phyloP scores from a whole-genome alignment of 768 basidiomycete species.

The Amanita subjunquillea region DNA sequence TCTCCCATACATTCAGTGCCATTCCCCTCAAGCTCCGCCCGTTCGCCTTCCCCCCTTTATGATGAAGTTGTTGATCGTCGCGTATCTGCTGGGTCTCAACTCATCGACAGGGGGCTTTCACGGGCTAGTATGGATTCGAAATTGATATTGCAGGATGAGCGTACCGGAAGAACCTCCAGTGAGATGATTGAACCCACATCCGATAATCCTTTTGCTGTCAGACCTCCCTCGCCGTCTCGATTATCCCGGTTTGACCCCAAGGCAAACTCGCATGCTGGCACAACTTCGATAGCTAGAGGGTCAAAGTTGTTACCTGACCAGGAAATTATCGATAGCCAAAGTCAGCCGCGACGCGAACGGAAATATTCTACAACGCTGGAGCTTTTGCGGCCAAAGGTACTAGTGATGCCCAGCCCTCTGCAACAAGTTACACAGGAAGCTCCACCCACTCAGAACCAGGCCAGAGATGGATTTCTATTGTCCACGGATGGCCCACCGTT shows the following conservation, averaged over 20 bases:
- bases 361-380: constrained; percentile 69
- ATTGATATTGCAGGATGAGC: constrained; percentile 25
- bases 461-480: constrained; percentile 51
- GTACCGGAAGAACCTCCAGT: constrained; percentile 23
- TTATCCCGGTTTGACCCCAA: constrained; percentile 81
- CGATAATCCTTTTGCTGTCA: constrained; percentile 61
- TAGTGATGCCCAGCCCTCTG: constrained; percentile 89
- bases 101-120: constrained; percentile 25
- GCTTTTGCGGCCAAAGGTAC: constrained; percentile 80
- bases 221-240: constrained; percentile 54
- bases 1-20: constrained; percentile 38
- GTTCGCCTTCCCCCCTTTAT: constrained; percentile 31
- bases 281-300: constrained; percentile 55
- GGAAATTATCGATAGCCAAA: constrained; percentile 32
- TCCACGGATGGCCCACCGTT: constrained; percentile 69
- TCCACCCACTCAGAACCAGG: constrained; percentile 22
- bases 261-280: constrained; percentile 40
- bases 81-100: not conserved
- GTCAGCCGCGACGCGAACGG: constrained; percentile 32
- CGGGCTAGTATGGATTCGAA: constrained; percentile 41
- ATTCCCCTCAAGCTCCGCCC: constrained; percentile 49
- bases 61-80: constrained; percentile 1
- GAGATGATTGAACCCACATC: constrained; percentile 33
- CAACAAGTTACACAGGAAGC: constrained; percentile 34
- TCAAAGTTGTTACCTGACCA: constrained; percentile 54